Evolutionary conservation across 805 yeast species (phyloP).

Genomic region (Grigorovia jiainica): DNA sequence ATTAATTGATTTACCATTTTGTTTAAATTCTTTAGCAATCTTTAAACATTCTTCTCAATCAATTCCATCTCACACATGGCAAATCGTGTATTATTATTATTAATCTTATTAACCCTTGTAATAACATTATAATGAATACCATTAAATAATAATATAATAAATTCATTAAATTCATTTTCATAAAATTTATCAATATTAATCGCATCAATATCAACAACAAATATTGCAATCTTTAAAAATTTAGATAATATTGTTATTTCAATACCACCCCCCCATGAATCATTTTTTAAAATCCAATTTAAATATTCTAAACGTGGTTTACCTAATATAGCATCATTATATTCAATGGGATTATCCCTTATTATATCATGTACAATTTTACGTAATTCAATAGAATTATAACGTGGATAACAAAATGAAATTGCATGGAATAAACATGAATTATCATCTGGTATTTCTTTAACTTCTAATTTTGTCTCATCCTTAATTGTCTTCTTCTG

Average conservation of each 20-base stretch:
- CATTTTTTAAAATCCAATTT: constrained; percentile 49
- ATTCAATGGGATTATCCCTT: constrained; percentile 33
- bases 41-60: constrained; percentile 9
- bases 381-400: constrained; percentile 42
- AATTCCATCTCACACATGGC: too few relatives aligned
- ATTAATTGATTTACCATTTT: constrained; percentile 53
- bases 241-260: constrained; percentile 56
- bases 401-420: constrained; percentile 40
- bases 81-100: too few relatives aligned
- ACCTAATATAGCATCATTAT: constrained; percentile 43
- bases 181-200: constrained; percentile 47
- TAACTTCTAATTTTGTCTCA: constrained; percentile 29
- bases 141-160: constrained; percentile 48
- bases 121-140: constrained; percentile 62
- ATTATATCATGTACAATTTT: constrained; percentile 42
- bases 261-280: constrained; percentile 80
- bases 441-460: constrained; percentile 66
- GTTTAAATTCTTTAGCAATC: constrained; percentile 38
- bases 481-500: background rate
- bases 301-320: constrained; percentile 39
- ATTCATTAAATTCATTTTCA: constrained; percentile 32
- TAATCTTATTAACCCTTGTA: too few relatives aligned
- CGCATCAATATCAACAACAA: constrained; percentile 55
- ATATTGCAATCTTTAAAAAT: constrained; percentile 41
- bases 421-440: constrained; percentile 68